Conservation (phyloP, 345 rosid genomes). For the Gossypium bickii region DNA sequence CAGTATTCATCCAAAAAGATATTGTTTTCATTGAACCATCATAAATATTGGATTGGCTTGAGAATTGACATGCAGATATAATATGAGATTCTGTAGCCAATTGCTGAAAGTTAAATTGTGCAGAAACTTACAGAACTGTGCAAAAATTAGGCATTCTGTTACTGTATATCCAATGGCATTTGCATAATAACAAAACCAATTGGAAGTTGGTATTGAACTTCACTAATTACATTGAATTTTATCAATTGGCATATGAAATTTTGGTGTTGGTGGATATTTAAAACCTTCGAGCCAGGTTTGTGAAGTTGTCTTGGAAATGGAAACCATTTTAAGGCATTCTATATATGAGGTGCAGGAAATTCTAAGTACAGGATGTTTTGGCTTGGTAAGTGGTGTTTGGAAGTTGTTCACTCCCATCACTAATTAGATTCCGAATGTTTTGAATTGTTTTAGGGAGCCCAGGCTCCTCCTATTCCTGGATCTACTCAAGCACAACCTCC, state of each 20-base stretch:
- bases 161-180: not conserved
- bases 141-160: not conserved
- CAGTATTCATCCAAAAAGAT: not conserved
- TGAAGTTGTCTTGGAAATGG: not conserved
- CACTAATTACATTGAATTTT: not conserved
- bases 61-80: not conserved
- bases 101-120: not conserved
- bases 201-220: not conserved
- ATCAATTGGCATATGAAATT: not conserved
- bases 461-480: constrained; percentile 57
- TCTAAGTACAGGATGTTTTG: not conserved
- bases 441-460: constrained; percentile 47
- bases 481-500: constrained; percentile 59
- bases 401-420: not conserved
- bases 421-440: constrained; percentile 19
- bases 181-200: too few relatives aligned
- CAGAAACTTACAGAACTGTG: not conserved
- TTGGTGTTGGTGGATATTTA: not conserved
- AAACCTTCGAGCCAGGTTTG: not conserved
- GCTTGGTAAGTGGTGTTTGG: not conserved
- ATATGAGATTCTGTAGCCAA: not conserved
- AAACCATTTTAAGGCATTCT: not conserved
- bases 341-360: not conserved
- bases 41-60: not conserved
- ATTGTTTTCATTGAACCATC: not conserved